Base-by-base conservation (phyloP, 192 early-diverging fungal species). In the Physocladia obscura region DNA sequence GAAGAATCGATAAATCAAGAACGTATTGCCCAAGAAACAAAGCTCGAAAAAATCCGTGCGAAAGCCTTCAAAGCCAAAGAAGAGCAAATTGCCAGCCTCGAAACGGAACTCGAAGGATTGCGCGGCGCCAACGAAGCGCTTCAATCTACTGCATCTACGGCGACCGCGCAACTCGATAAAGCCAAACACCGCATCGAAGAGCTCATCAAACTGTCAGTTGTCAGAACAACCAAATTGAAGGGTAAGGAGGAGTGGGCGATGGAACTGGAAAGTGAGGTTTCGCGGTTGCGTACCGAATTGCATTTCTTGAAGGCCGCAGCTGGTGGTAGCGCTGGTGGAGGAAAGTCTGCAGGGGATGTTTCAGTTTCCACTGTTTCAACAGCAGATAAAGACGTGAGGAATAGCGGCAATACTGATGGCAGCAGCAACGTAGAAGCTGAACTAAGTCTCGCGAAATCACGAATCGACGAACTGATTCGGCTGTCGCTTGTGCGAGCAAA, bases 181-280 rank as follows among this genome's bases (percentile, higher is more conserved):
- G 44, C 62, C 19, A 57, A 54, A 40, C 31, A 22, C 2, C 31
- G 54, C 37, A 68, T 68, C 26, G 65, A 68, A 11, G 65, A 68
- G 31, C 65, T 68, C 19, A 54, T 68, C 36, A 68, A 68, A 31
- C 38, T 57, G 4, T 68, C 54, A 4, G 30, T 56, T 40, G 54
- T 56, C 26, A 29, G 65, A 4, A 68, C 51, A 17, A 57, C 51
- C 5, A 54, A 44, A 38, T 34, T 68, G 11, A 54, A 68, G 40
- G 65, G 65, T 3, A 68, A 68, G 29, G 65, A 68, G 26, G 65
- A 57, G n/a, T 49, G 65, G 65, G 51, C 51, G 37, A 11, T 13
- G 4, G 65, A 68, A 38, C 29, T 68, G 36, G 65, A 68, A 34
- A 5, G 32, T 2, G 48, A 65, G 32, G 49, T 65, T 3, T 17